Percentiles rank a stretch among this genome's conserved stretches.
Evolutionary conservation across 441 rosid genomes (phyloP).

Genomic region (Dalechampia spathulata): DNA sequence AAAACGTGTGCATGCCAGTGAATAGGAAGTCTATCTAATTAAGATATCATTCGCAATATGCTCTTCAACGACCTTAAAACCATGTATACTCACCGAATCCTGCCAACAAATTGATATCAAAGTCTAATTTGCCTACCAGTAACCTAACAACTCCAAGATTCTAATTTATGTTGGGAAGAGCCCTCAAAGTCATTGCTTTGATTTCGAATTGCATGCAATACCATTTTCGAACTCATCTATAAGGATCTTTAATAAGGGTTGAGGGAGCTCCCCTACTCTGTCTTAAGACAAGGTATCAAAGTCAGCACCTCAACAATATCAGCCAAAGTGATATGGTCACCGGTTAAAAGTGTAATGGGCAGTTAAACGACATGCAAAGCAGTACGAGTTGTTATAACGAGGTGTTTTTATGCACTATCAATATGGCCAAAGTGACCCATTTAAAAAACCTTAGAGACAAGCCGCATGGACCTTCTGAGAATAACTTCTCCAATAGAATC

Average conservation of each 20-base stretch:
- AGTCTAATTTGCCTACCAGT: neutral
- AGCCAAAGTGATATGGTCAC: no score
- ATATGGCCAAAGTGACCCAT: constrained; percentile 8
- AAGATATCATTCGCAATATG: neutral
- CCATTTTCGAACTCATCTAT: neutral
- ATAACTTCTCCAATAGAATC: constrained; percentile 22
- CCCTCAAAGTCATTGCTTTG: neutral
- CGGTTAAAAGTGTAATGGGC: no score
- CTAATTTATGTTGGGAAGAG: neutral
- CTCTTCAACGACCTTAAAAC: neutral
- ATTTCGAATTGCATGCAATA: no score
- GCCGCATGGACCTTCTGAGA: constrained; percentile 53
- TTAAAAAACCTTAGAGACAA: constrained; percentile 45
- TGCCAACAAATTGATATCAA: no score
- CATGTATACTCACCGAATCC: no score
- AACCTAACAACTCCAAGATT: neutral
- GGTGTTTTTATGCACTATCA: neutral
- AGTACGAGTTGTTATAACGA: no score
- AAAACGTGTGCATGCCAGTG: neutral
- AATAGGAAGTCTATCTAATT: neutral
- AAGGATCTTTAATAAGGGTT: neutral
- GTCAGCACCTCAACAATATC: no score
- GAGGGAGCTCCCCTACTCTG: neutral
- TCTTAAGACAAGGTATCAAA: no score
- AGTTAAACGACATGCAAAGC: no score